These are phyloP conservation scores for Solanum dulcamara DNA, from an alignment of 257 asterid genomes.

Conservation along the genomic window DNA sequence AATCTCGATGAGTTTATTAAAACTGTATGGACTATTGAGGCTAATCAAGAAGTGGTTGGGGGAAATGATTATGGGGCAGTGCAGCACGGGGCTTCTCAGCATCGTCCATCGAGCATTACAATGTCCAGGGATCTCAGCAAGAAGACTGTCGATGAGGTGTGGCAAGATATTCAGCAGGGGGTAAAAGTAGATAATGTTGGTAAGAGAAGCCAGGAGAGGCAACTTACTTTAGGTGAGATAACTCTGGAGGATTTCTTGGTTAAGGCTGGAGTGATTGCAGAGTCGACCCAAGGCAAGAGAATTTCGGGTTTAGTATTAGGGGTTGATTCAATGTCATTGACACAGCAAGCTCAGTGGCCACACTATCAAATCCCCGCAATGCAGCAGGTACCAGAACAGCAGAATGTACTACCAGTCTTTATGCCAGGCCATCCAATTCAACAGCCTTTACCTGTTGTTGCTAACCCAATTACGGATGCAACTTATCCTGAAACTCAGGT, in stretches of 20 bases:
- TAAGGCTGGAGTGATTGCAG: conserved; percentile 87
- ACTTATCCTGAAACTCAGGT: conserved; percentile 45
- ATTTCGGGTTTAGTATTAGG: conserved; percentile 19
- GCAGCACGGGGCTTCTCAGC: conserved; percentile 23
- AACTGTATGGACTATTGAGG: conserved; percentile 63
- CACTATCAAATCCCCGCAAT: conserved; percentile 36
- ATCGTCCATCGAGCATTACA: conserved; percentile 37
- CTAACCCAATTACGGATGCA: conserved; percentile 39
- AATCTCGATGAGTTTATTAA: conserved; percentile 90
- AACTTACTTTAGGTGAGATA: conserved; percentile 66
- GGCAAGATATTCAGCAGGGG: conserved; percentile 82
- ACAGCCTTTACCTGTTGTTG: conserved; percentile 38
- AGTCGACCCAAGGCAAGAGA: conserved; percentile 24
- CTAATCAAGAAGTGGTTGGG: conserved; percentile 27
- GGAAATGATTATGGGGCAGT: conserved; percentile 21
- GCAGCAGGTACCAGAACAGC: conserved; percentile 30
- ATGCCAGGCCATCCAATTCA: conserved; percentile 46
- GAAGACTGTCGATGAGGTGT: conserved; percentile 91
- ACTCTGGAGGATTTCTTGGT: conserved; percentile 90
- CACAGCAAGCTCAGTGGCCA: conserved; percentile 66
- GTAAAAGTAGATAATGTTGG: conserved; percentile 38
- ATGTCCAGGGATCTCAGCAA: conserved; percentile 64
- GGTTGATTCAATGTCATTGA: conserved; percentile 20
- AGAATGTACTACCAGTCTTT: conserved; percentile 24
- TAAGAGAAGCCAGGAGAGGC: conserved; percentile 29